phyloP scores from a whole-genome alignment of 2,329 filamentous ascomycete species.

The Neofusicoccum laricinum region DNA sequence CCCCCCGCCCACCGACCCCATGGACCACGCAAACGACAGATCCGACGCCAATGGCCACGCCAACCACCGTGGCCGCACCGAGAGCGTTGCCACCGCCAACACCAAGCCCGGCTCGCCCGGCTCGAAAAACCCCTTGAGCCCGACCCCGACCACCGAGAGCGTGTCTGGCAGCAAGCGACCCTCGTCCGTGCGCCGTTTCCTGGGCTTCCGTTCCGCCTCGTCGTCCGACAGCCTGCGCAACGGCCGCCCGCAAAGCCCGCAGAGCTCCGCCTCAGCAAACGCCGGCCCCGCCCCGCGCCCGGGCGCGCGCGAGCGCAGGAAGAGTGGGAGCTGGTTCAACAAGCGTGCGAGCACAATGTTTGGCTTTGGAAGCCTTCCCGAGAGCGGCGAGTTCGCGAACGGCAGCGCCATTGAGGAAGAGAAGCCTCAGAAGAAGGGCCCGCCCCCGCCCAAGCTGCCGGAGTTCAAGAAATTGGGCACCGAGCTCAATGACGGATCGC shows the following conservation, averaged over 20 bases:
- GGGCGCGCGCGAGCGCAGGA: conserved; percentile 21
- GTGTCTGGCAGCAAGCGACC: conserved; percentile 31
- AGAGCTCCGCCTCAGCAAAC: neutral
- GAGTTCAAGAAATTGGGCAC: conserved; percentile 33
- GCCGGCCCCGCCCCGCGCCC: neutral
- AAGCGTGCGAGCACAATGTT: conserved; percentile 37
- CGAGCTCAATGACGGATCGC: conserved; percentile 5
- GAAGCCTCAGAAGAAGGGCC: conserved; percentile 31
- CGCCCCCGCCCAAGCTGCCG: conserved; percentile 39
- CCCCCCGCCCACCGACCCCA: conserved; percentile 5
- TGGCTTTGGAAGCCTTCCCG: conserved; percentile 29
- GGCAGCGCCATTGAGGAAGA: conserved; percentile 17
- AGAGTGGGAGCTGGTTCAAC: conserved; percentile 41
- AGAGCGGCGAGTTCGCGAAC: conserved; percentile 21
- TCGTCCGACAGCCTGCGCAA: conserved; percentile 34
- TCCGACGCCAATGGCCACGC: conserved; percentile 22
- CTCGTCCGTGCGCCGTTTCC: conserved; percentile 40
- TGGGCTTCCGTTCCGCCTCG: conserved; percentile 36
- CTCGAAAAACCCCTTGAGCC: conserved; percentile 12
- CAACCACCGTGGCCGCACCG: conserved; percentile 6
- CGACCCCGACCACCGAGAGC: conserved; percentile 27
- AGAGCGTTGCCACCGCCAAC: conserved; percentile 13
- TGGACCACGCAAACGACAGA: conserved; percentile 27
- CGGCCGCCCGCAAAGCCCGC: conserved; percentile 31
- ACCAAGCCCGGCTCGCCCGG: conserved; percentile 11